Evolutionary conservation across 1,284 basidiomycete species (phyloP).

Genomic region (Takashimella tepidaria): DNA sequence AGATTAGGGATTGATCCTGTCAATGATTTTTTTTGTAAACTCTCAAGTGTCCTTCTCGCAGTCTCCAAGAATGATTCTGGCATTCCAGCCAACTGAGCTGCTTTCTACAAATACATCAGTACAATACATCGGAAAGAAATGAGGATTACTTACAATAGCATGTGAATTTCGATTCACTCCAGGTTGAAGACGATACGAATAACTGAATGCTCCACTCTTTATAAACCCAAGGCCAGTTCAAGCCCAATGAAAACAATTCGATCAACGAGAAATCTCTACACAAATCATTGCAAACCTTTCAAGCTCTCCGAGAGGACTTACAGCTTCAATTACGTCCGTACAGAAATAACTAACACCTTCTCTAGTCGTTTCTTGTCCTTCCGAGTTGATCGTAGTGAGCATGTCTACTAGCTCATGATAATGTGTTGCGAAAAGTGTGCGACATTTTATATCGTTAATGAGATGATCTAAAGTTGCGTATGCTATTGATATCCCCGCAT

Average conservation of each 20-base stretch:
- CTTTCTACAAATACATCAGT: slow-evolving; percentile 49
- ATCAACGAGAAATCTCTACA: background rate
- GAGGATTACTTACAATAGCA: slow-evolving; percentile 57
- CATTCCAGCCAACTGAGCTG: slow-evolving; percentile 82
- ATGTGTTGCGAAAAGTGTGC: slow-evolving; percentile 91
- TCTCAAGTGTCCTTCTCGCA: slow-evolving; percentile 26
- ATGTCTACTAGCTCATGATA: slow-evolving; percentile 90
- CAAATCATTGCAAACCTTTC: slow-evolving; percentile 27
- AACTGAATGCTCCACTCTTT: slow-evolving; percentile 68
- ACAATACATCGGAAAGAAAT: background rate
- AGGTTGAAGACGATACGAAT: slow-evolving; percentile 71
- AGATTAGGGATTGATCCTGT: background rate
- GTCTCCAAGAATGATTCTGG: slow-evolving; percentile 52
- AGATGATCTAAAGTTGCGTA: slow-evolving; percentile 86
- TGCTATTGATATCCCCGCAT: slow-evolving; percentile 87
- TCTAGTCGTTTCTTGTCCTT: slow-evolving; percentile 7
- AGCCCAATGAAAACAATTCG: too few species aligned
- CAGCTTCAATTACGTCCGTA: slow-evolving; percentile 75
- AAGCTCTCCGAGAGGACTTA: slow-evolving; percentile 46
- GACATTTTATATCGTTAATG: slow-evolving; percentile 64
- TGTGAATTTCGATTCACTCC: slow-evolving; percentile 91
- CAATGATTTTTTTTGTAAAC: slow-evolving; percentile 8
- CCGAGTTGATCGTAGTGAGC: slow-evolving; percentile 52
- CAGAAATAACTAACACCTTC: slow-evolving; percentile 73
- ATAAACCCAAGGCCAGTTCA: too few species aligned